phyloP scores from a whole-genome alignment of 768 basidiomycete species.

The Hemileccinum impolitum region DNA sequence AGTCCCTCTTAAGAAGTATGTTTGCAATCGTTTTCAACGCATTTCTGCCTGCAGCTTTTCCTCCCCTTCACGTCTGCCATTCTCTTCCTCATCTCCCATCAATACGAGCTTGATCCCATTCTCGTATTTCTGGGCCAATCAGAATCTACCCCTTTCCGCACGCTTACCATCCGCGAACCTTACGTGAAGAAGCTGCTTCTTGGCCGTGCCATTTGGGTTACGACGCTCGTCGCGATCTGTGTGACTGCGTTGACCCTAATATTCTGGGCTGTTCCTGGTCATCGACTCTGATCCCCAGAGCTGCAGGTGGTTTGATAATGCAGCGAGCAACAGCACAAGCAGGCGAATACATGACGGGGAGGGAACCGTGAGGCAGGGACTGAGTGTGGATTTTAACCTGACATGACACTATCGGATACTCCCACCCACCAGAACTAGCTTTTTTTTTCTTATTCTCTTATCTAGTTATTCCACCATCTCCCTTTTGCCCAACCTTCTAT shows the following conservation, averaged over 20 bases:
- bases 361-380: constrained; percentile 12
- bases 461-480: constrained; percentile 26
- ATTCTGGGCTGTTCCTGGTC: constrained; percentile 96
- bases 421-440: constrained; percentile 16
- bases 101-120: constrained; percentile 96
- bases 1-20: constrained; percentile 35
- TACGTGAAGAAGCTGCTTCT: constrained; percentile 90
- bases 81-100: constrained; percentile 90
- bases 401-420: constrained; percentile 21
- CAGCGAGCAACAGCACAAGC: constrained; percentile 2
- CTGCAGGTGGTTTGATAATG: constrained; percentile 3
- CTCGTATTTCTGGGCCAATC: constrained; percentile 92
- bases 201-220: constrained; percentile 91
- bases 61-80: constrained; percentile 88
- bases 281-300: constrained; percentile 57
- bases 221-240: constrained; percentile 69
- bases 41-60: constrained; percentile 63
- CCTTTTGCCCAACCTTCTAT: constrained; percentile 19
- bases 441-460: constrained; percentile 29
- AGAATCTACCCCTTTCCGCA: constrained; percentile 96
- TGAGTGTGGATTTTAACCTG: constrained; percentile 14
- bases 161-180: constrained; percentile 86
- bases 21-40: constrained; percentile 1
- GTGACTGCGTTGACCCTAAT: constrained; percentile 82
- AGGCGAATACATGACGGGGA: constrained; percentile 9